Conservation (phyloP, 2,329 filamentous ascomycete species). For the Elsinoe batatas region DNA sequence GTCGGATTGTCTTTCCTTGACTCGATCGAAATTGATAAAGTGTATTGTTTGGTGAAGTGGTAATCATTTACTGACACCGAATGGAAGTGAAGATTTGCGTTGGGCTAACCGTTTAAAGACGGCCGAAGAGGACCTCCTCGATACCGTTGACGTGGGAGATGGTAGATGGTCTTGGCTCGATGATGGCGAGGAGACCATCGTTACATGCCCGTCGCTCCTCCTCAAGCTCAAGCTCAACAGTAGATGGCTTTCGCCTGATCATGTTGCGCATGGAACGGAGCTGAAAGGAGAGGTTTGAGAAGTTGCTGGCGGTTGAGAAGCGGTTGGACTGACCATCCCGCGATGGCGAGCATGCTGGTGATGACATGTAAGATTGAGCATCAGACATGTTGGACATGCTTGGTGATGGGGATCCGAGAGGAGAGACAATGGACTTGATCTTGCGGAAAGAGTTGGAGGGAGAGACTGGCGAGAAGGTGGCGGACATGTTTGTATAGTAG, state of each 20-base stretch:
- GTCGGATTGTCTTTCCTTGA: not conserved
- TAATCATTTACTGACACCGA: not conserved
- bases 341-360: not conserved
- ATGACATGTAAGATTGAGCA: conserved; percentile 10
- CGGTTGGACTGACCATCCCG: conserved; percentile 13
- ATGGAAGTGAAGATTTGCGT: not conserved
- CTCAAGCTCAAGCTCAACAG: conserved; percentile 20
- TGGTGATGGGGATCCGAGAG: conserved; percentile 12
- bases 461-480: conserved; percentile 14
- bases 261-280: conserved; percentile 16
- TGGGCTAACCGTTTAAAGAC: conserved; percentile 10
- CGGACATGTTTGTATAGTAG: conserved; percentile 10
- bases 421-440: conserved; percentile 16
- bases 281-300: conserved; percentile 16
- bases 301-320: conserved; percentile 18
- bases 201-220: conserved; percentile 18
- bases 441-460: conserved; percentile 16
- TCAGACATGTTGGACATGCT: conserved; percentile 14
- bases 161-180: conserved; percentile 19
- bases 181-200: conserved; percentile 17
- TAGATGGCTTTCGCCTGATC: conserved; percentile 19
- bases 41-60: not conserved
- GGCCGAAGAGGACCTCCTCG: conserved; percentile 18
- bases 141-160: conserved; percentile 15
- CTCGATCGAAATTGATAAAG: not conserved